A percentile compares a stretch with the other conserved stretches of the same genome.
phyloP scores from a whole-genome alignment of 345 rosid genomes.

The Dimocarpus longan region DNA sequence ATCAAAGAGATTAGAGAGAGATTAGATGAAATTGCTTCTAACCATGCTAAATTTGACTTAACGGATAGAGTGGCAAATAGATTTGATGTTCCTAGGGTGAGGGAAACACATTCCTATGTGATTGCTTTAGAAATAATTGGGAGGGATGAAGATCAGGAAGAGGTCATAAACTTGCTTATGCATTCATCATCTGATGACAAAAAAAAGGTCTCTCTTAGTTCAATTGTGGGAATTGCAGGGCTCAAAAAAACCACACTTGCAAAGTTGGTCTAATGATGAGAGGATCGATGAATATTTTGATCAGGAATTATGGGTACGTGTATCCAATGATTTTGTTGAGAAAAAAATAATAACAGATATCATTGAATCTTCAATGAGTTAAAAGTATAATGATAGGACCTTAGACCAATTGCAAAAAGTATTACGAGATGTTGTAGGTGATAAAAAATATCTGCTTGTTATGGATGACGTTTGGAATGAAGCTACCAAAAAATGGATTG shows the following conservation, averaged over 20 bases:
- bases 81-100: neutral
- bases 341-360: too few relatives aligned
- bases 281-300: neutral
- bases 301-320: too few relatives aligned
- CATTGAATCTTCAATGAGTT: too few relatives aligned
- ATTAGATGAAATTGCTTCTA: neutral
- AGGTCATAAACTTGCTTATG: neutral
- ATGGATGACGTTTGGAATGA: too few relatives aligned
- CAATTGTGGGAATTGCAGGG: slow-evolving; percentile 16
- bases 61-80: neutral
- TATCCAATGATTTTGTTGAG: too few relatives aligned
- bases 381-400: too few relatives aligned
- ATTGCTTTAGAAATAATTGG: neutral
- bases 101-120: slow-evolving; percentile 1
- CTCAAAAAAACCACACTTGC: neutral
- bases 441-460: too few relatives aligned
- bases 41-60: neutral
- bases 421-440: too few relatives aligned
- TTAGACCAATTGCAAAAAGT: too few relatives aligned
- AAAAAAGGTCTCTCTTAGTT: neutral
- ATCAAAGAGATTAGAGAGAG: slow-evolving; percentile 10
- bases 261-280: neutral
- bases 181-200: neutral
- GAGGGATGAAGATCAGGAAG: neutral
- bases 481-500: too few relatives aligned